phyloP scores from a whole-genome alignment of 1,139 yeast genomes.

The Candida smagusa region DNA sequence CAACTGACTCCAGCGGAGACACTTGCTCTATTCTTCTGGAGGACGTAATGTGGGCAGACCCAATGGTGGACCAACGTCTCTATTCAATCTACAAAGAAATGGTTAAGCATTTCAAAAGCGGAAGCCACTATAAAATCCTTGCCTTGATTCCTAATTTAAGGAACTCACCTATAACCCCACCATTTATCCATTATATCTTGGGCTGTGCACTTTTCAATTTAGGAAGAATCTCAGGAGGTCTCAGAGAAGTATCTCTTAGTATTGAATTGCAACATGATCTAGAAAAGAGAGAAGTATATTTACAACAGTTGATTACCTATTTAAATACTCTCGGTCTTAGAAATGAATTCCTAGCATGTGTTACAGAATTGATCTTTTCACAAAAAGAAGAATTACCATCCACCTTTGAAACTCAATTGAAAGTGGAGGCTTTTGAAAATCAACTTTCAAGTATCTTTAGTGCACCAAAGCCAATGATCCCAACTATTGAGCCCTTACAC shows the following conservation, averaged over 20 bases:
- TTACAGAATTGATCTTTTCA: constrained; percentile 11
- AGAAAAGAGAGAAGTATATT: constrained; percentile 14
- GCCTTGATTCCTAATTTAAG: constrained; percentile 11
- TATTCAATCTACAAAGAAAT: constrained; percentile 5
- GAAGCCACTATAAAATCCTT: constrained; percentile 14
- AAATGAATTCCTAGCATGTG: constrained; percentile 9
- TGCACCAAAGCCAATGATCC: not conserved
- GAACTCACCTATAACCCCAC: constrained; percentile 5
- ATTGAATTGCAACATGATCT: constrained; percentile 22
- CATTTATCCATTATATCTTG: constrained; percentile 14
- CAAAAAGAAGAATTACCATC: too few relatives aligned
- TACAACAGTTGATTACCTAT: constrained; percentile 15
- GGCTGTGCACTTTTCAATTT: constrained; percentile 22
- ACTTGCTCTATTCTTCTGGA: too few relatives aligned
- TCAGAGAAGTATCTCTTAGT: constrained; percentile 25
- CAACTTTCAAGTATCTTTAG: not conserved
- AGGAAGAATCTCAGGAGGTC: constrained; percentile 24
- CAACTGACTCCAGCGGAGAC: too few relatives aligned
- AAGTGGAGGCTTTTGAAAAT: not conserved
- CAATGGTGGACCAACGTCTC: not conserved
- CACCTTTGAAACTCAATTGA: too few relatives aligned
- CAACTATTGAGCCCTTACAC: constrained; percentile 11
- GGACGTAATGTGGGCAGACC: constrained; percentile 1
- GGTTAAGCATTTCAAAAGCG: constrained; percentile 9
- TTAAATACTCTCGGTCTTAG: constrained; percentile 17